Evolutionary conservation across 2,329 filamentous ascomycete genomes (phyloP).

Genomic region (Talaromyces sp.): DNA sequence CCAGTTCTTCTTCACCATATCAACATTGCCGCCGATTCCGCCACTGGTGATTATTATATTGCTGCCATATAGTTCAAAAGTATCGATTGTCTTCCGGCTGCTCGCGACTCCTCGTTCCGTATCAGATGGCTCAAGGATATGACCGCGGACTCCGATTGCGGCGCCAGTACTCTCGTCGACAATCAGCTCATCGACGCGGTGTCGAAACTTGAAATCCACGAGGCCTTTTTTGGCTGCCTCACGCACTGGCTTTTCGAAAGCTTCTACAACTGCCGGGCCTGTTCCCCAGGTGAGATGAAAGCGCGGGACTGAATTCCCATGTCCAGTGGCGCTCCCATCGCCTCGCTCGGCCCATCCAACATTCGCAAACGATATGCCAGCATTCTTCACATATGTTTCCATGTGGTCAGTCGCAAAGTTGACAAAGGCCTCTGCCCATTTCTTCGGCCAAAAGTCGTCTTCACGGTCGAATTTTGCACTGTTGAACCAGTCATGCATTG

Average conservation of each 20-base stretch:
- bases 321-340: slow-evolving; percentile 49
- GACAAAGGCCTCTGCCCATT: slow-evolving; percentile 60
- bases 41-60: slow-evolving; percentile 53
- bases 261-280: slow-evolving; percentile 54
- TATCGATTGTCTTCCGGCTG: slow-evolving; percentile 39
- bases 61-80: slow-evolving; percentile 50
- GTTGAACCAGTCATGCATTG: slow-evolving; percentile 54
- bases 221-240: slow-evolving; percentile 49
- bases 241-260: slow-evolving; percentile 52
- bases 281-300: slow-evolving; percentile 60
- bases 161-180: slow-evolving; percentile 46
- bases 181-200: slow-evolving; percentile 53
- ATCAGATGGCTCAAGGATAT: slow-evolving; percentile 48
- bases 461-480: slow-evolving; percentile 55
- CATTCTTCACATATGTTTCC: slow-evolving; percentile 51
- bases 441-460: slow-evolving; percentile 51
- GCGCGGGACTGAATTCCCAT: slow-evolving; percentile 58
- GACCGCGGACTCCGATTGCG: slow-evolving; percentile 49
- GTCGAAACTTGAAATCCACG: slow-evolving; percentile 52
- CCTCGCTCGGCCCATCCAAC: slow-evolving; percentile 60
- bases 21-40: slow-evolving; percentile 58
- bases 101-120: slow-evolving; percentile 48
- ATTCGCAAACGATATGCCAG: slow-evolving; percentile 49
- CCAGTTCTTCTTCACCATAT: slow-evolving; percentile 54
- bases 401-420: slow-evolving; percentile 56